Evolutionary conservation across 1,284 basidiomycete genomes (phyloP), one percentile per base, ranked within the genome.

Genomic region (Erythrobasidium hasegawianum): DNA sequence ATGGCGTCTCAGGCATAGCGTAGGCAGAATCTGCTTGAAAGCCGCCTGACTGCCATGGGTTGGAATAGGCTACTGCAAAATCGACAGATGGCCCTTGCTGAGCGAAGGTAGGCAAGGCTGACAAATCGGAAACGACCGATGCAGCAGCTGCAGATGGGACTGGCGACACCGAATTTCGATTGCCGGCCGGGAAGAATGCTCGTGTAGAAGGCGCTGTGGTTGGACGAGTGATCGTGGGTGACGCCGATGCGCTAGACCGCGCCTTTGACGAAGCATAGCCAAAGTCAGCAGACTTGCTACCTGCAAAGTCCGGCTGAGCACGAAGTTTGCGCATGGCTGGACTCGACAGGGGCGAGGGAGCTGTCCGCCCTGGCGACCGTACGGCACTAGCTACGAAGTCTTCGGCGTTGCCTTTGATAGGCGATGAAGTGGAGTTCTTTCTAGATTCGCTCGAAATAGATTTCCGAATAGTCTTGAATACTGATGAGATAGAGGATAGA

Each of bases 391-490:
- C 11, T 10, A 40, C 58, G 22, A 40, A 59, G 14, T 41, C 39
- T 33, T 14, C 43, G 16, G 58, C n/a, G 18, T 50, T 50, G 26
- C 40, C 20, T 14, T 58, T 59, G 18, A 52, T 38, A 20, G 59
- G 53, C 5, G 40, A 47, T 47, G 43, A n/a, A 7, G 43, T 8
- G 26, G 50, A 53, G 53, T 24, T 33, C 54, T 64, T 29, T 3
- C 54, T 26, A 14, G 54, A 33, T 18, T 18, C 26, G 18, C 62
- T 47, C 10, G 45, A 49, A 10, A 65, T 53, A 5, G 62, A 52
- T 24, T 45, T 49, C 24, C 62, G 55, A 1, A 65, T 55, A 7
- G 62, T 39, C 22, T 56, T 50, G n/a, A 65, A 52, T 18, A 65
- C 39, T 2, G 29, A 47, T 16, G 54, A 45, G 10, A 65, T 14